A percentile compares a stretch with the other conserved stretches of the same genome.
These are phyloP conservation scores for Dovyalis caffra DNA, from an alignment of 345 rosid species.

Conservation along the genomic window DNA sequence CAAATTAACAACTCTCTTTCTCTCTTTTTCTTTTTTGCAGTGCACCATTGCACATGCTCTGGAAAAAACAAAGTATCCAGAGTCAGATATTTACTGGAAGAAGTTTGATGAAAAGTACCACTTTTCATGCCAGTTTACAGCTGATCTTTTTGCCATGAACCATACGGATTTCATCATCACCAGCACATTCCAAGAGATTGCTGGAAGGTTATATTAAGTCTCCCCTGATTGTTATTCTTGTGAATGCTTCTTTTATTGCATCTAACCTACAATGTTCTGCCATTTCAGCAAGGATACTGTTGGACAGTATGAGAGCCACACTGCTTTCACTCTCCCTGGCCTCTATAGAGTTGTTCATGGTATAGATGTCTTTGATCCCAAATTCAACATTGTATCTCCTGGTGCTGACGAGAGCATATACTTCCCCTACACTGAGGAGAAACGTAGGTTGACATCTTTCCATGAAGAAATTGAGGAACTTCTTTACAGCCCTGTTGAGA, in stretches of 20 bases:
- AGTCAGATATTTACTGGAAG: constrained; percentile 96
- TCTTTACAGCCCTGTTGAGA: constrained; percentile 69
- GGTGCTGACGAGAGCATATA: constrained; percentile 80
- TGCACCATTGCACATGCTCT: constrained; percentile 97
- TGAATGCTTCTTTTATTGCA: neutral
- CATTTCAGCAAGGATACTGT: constrained; percentile 73
- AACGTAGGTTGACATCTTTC: constrained; percentile 55
- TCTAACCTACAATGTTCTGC: neutral
- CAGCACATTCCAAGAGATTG: constrained; percentile 96
- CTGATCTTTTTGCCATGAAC: constrained; percentile 92
- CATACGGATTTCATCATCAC: constrained; percentile 97
- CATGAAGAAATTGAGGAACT: constrained; percentile 71
- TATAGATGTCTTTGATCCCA: constrained; percentile 75
- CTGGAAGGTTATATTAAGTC: constrained; percentile 64
- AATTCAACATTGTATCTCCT: constrained; percentile 89
- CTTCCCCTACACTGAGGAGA: constrained; percentile 61
- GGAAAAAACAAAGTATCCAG: constrained; percentile 94
- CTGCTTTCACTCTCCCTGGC: constrained; percentile 87
- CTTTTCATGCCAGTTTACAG: constrained; percentile 94
- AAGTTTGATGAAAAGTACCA: constrained; percentile 88
- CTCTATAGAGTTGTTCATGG: constrained; percentile 91
- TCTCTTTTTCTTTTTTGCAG: constrained; percentile 30
- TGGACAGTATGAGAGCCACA: constrained; percentile 94
- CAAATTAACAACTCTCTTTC: neutral
- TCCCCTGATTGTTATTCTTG: neutral